These are phyloP conservation scores for Nicotiana knightiana DNA, from an alignment of 257 asterid species.

Conservation along the genomic window DNA sequence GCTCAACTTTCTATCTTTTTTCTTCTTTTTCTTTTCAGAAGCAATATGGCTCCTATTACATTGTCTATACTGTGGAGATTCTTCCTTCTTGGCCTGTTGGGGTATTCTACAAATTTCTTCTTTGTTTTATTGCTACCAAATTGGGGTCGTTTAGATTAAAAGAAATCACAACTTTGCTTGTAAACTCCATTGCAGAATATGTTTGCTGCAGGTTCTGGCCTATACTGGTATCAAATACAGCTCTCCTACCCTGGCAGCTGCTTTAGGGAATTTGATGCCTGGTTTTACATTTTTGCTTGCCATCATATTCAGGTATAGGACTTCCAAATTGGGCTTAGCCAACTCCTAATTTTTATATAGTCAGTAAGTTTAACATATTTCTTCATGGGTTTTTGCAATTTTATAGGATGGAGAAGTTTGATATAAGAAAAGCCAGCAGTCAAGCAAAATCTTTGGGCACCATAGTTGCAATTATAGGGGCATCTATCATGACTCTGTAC, in stretches of 20 bases:
- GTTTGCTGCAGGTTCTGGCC: constrained; percentile 15
- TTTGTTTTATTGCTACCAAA: not conserved
- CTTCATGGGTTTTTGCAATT: not conserved
- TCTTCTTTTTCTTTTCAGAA: constrained; percentile 5
- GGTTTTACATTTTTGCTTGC: constrained; percentile 18
- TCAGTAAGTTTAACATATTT: not conserved
- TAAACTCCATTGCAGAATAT: constrained; percentile 9
- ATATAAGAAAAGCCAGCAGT: constrained; percentile 13
- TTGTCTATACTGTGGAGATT: constrained; percentile 16
- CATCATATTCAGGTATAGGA: constrained; percentile 12
- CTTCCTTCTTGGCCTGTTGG: constrained; percentile 25
- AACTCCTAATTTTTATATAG: not conserved
- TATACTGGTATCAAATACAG: constrained; percentile 14
- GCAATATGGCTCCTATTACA: constrained; percentile 11
- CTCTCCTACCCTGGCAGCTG: constrained; percentile 16
- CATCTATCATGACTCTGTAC: constrained; percentile 21
- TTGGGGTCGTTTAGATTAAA: not conserved
- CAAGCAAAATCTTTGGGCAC: constrained; percentile 16
- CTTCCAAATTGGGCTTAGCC: not conserved
- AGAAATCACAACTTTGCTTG: not conserved
- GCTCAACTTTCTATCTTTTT: not conserved
- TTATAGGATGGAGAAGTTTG: constrained; percentile 27
- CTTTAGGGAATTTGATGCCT: constrained; percentile 17
- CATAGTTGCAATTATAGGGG: constrained; percentile 18
- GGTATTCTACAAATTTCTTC: constrained; percentile 10